Conservation (phyloP, 2,329 filamentous ascomycete genomes). For the Acrocalymma vagum region DNA sequence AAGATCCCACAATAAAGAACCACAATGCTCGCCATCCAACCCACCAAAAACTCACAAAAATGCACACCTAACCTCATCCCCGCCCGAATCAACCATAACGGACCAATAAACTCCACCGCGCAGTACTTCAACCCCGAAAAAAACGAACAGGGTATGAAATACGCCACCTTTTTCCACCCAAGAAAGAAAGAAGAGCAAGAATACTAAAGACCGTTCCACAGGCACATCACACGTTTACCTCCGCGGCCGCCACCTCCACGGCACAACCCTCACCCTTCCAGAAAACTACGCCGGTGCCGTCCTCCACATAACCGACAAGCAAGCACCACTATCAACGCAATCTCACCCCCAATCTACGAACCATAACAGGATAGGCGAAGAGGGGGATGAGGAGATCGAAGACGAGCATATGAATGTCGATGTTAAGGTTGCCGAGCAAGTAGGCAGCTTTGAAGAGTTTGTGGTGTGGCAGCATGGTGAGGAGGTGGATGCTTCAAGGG, state of each 20-base stretch:
- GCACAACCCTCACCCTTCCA: slow-evolving; percentile 72
- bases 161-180: background rate
- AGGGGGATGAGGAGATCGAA: slow-evolving; percentile 26
- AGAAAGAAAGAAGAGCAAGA: no score
- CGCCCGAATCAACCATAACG: slow-evolving; percentile 81
- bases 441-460: slow-evolving; percentile 76
- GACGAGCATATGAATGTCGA: slow-evolving; percentile 31
- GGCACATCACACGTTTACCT: slow-evolving; percentile 35
- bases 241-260: slow-evolving; percentile 80
- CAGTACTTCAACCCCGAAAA: slow-evolving; percentile 75
- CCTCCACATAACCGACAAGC: slow-evolving; percentile 38
- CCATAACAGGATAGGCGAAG: slow-evolving; percentile 10
- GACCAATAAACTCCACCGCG: slow-evolving; percentile 69
- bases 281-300: slow-evolving; percentile 69
- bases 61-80: slow-evolving; percentile 77
- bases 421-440: slow-evolving; percentile 63
- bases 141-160: slow-evolving; percentile 45
- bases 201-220: slow-evolving; percentile 6
- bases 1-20: slow-evolving; percentile 3
- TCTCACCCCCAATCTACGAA: slow-evolving; percentile 1
- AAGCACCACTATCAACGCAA: slow-evolving; percentile 16
- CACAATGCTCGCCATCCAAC: slow-evolving; percentile 56
- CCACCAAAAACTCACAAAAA: slow-evolving; percentile 43
- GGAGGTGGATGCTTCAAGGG: slow-evolving; percentile 66
- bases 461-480: slow-evolving; percentile 86